Conservation (phyloP, 192 early-diverging fungal species). For the Coemansia sp. region DNA sequence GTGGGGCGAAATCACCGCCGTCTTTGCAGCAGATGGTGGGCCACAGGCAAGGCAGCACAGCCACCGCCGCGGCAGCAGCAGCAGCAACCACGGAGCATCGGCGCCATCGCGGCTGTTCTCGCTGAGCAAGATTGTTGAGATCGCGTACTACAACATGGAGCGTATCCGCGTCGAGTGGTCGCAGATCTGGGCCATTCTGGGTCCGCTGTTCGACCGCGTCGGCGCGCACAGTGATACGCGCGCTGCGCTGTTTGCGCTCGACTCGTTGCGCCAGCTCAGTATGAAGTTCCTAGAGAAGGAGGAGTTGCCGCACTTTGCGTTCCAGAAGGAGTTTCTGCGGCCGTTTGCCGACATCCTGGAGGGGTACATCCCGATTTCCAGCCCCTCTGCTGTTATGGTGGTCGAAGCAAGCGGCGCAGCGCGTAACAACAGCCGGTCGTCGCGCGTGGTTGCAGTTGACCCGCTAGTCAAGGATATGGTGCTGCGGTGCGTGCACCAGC, state of each 20-base stretch:
- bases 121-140: slow-evolving; percentile 93
- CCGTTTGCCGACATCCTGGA: slow-evolving; percentile 81
- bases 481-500: slow-evolving; percentile 72
- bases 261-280: slow-evolving; percentile 85
- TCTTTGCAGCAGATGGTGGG: slow-evolving; percentile 8
- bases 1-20: slow-evolving; percentile 75
- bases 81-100: neutral
- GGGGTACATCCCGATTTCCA: slow-evolving; percentile 67
- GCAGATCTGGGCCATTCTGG: slow-evolving; percentile 83
- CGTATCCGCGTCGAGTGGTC: slow-evolving; percentile 95
- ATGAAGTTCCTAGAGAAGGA: slow-evolving; percentile 96
- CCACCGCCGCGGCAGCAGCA: neutral
- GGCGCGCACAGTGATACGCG: slow-evolving; percentile 81
- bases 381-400: neutral
- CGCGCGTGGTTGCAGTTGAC: slow-evolving; percentile 18
- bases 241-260: slow-evolving; percentile 86
- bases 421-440: neutral
- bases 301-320: slow-evolving; percentile 89
- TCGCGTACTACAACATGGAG: slow-evolving; percentile 95
- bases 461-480: slow-evolving; percentile 71
- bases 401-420: neutral
- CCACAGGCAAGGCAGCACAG: neutral
- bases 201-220: slow-evolving; percentile 83
- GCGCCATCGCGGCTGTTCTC: slow-evolving; percentile 82
- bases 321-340: slow-evolving; percentile 91